A percentile compares a stretch with the other conserved stretches of the same genome.
phyloP scores from a whole-genome alignment of 176 grass and related monocot species.

The Avena eriantha region DNA sequence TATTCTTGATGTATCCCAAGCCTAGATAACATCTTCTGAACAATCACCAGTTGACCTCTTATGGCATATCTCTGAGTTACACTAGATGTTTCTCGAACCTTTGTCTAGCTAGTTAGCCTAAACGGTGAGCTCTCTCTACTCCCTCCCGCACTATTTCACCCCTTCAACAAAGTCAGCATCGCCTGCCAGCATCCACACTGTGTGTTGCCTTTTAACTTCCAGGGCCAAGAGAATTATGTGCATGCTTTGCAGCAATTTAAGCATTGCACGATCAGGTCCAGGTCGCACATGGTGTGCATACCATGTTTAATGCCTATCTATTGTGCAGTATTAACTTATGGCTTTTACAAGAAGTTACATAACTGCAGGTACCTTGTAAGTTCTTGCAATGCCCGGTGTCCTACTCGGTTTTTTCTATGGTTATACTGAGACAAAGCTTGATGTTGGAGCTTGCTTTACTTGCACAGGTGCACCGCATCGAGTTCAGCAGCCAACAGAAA shows the following conservation, averaged over 20 bases:
- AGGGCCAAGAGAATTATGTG: not conserved
- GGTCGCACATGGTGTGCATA: not conserved
- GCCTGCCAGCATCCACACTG: not conserved
- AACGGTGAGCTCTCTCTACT: not conserved
- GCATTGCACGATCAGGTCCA: not conserved
- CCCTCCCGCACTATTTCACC: not conserved
- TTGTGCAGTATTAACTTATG: not conserved
- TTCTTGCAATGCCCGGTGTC: not conserved
- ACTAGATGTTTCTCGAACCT: not conserved
- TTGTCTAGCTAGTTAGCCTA: not conserved
- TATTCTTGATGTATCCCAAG: not conserved
- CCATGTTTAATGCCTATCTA: not conserved
- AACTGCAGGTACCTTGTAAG: not conserved
- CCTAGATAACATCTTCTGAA: not conserved
- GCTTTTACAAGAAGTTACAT: not conserved
- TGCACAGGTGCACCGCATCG: not conserved
- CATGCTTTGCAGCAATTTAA: not conserved
- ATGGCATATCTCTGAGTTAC: not conserved
- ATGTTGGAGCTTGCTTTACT: not conserved
- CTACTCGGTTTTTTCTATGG: not conserved
- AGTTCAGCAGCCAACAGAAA: not conserved
- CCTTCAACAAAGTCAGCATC: not conserved
- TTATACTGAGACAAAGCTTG: not conserved
- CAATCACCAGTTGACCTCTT: not conserved
- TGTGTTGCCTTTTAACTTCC: not conserved